Percentiles rank a stretch among this genome's conserved stretches.
phyloP scores from a whole-genome alignment of 371 early-diverging fungal species.

The Mucor lusitanicus region DNA sequence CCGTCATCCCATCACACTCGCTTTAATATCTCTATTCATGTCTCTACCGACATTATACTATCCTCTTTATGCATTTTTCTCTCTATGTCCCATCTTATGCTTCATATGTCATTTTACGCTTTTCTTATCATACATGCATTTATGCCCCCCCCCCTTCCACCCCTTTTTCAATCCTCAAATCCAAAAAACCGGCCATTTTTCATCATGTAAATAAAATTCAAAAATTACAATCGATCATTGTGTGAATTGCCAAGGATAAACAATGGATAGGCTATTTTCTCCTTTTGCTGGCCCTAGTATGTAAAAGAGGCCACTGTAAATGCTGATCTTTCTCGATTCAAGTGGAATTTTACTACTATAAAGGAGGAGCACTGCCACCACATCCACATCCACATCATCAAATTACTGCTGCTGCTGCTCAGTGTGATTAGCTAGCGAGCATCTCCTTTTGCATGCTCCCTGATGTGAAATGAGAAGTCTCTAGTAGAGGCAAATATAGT shows the following conservation, averaged over 20 bases:
- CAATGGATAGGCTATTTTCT: not conserved
- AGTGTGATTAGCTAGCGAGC: no score
- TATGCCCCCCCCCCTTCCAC: not conserved
- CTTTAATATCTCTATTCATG: not conserved
- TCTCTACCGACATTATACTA: not conserved
- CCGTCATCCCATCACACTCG: not conserved
- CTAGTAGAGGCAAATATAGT: not conserved
- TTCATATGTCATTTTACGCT: not conserved
- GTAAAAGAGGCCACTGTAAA: not conserved
- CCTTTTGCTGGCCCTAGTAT: not conserved
- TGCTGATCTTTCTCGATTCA: not conserved
- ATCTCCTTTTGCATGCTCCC: not conserved
- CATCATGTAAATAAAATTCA: not conserved
- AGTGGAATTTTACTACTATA: not conserved
- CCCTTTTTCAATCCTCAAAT: not conserved
- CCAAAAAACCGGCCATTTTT: not conserved
- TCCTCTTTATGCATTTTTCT: not conserved
- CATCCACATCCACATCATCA: not conserved
- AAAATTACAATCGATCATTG: not conserved
- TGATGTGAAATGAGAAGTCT: not conserved
- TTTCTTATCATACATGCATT: not conserved
- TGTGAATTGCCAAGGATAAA: not conserved
- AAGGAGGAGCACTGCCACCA: not conserved
- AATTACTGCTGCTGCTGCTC: not conserved
- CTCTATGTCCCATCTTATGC: not conserved